These are phyloP conservation scores for Fraxinus sp. DNA, from an alignment of 305 asterid species.

Conservation along the genomic window DNA sequence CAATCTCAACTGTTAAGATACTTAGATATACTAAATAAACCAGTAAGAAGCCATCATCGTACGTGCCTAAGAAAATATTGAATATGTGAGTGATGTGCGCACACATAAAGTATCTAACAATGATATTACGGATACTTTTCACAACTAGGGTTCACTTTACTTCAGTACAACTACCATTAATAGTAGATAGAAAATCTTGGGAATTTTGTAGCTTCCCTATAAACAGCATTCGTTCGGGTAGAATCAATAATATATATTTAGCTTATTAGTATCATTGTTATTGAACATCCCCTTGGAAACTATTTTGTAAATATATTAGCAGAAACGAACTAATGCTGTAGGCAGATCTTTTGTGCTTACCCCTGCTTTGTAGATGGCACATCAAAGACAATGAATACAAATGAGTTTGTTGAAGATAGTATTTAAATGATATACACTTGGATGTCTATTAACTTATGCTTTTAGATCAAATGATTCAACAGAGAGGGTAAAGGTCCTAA, in stretches of 20 bases:
- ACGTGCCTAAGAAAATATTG: neutral
- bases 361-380: neutral
- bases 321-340: neutral
- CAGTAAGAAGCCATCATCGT: neutral
- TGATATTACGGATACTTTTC: neutral
- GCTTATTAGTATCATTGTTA: neutral
- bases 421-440: neutral
- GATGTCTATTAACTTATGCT: neutral
- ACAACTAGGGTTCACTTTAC: constrained; percentile 3
- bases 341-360: neutral
- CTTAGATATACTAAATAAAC: neutral
- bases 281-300: neutral
- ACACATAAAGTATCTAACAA: neutral
- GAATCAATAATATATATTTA: neutral
- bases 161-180: neutral
- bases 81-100: neutral
- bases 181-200: neutral
- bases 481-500: neutral
- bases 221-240: neutral
- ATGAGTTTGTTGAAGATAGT: neutral
- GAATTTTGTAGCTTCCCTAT: neutral
- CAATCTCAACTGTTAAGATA: neutral
- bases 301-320: neutral
- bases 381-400: neutral
- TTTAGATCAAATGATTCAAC: neutral